Conservation (phyloP, 495 filamentous ascomycete species). For the Penicillium lividum region DNA sequence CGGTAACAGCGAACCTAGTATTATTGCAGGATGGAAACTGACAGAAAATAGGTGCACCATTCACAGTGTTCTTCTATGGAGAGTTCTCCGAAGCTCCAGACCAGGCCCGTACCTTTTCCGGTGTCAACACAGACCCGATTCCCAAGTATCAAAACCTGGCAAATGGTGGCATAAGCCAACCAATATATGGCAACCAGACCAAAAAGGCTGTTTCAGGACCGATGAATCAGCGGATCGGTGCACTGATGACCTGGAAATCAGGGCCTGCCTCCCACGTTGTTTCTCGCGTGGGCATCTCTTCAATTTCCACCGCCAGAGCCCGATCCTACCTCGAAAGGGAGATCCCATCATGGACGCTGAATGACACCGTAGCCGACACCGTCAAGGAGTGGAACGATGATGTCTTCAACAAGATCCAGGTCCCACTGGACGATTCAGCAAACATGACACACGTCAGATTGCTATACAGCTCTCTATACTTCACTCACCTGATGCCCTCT, state of each 20-base stretch:
- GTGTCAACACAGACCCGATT: conserved; percentile 44
- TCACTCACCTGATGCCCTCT: conserved; percentile 67
- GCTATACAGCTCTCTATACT: conserved; percentile 69
- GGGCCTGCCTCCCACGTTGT: conserved; percentile 37
- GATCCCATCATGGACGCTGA: conserved; percentile 52
- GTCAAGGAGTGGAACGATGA: conserved; percentile 61
- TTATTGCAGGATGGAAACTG: neutral
- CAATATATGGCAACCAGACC: conserved; percentile 27
- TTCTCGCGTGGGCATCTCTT: conserved; percentile 65
- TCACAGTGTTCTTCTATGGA: conserved; percentile 68
- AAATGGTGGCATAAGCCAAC: conserved; percentile 29
- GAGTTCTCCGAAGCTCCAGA: conserved; percentile 50
- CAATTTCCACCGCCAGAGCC: conserved; percentile 27
- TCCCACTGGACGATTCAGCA: conserved; percentile 50
- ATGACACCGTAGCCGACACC: conserved; percentile 51
- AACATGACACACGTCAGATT: conserved; percentile 63
- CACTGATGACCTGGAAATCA: conserved; percentile 35
- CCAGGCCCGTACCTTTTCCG: conserved; percentile 53
- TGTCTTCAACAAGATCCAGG: conserved; percentile 60
- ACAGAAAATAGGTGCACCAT: conserved; percentile 50
- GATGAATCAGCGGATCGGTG: conserved; percentile 41
- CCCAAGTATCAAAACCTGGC: conserved; percentile 31
- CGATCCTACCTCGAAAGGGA: conserved; percentile 58
- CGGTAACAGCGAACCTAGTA: conserved; percentile 28
- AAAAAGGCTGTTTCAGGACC: conserved; percentile 32